Evolutionary conservation across 2,329 filamentous ascomycete genomes (phyloP), one percentile per base, ranked within the genome.

Genomic region (Cladophialophora carrionii): DNA sequence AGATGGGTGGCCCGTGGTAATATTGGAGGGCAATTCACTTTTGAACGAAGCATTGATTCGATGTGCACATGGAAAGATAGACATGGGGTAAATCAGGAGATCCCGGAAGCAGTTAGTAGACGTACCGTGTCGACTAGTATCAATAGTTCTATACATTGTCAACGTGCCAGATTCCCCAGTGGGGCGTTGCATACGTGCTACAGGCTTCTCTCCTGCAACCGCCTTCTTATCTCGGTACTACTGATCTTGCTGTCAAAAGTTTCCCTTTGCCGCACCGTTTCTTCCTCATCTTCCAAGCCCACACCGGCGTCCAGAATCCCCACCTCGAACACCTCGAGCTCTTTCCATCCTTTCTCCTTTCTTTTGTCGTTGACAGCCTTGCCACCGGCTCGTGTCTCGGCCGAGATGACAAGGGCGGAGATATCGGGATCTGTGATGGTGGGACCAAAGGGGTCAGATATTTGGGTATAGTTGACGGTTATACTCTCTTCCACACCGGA

Each of bases 401-500:
- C 88, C 5, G 93, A 97, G 5, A 98, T 88, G 2, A 96, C 89
- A 62, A 99, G 82, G 0, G 89, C 91, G 52, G 90, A 87, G 68
- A 98, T 89, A 32, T 84, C 81, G 75, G 91, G 85, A 63, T 94
- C 88, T 0, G 91, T 91, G 67, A 96, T 90, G 0, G 95, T 97
- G 3, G 95, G 95, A 0, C 95, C 95, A 77, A 90, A 98, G 0
- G 90, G 85, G 75, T 99, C 93, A 72, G 89, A 88, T 61, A 99
- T 92, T 74, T 92, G 86, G 53, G 94, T 90, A 74, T 91, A 92
- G 71, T 90, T 89, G 57, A 97, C 84, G 2, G 82, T 79, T 62
- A 97, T 79, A 22, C 62, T 62, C 20, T 22, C 24, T 46, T 46
- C 61, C 29, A 43, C 4, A n/a, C 37, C 37, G 3, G 26, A 4